Evolutionary conservation across 1,139 yeast species (phyloP).

Genomic region (Geotrichum macrosporum): DNA sequence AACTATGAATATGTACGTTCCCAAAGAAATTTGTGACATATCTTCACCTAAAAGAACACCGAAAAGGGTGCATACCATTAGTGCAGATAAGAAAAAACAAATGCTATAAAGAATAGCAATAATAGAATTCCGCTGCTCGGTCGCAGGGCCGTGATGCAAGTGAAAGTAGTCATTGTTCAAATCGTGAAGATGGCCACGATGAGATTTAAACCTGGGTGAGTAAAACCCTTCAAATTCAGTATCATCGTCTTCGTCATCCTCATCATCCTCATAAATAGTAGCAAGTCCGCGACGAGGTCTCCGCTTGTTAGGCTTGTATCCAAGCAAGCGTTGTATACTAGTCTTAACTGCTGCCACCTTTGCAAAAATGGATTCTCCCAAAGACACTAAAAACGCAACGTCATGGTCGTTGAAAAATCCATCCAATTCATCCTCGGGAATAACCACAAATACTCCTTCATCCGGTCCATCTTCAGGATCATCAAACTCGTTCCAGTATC

Average conservation of each 20-base stretch:
- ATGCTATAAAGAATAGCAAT: slow-evolving; percentile 46
- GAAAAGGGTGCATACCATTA: slow-evolving; percentile 47
- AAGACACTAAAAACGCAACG: slow-evolving; percentile 33
- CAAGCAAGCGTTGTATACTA: slow-evolving; percentile 28
- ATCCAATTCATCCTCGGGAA: slow-evolving; percentile 32
- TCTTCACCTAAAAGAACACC: slow-evolving; percentile 44
- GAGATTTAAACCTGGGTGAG: slow-evolving; percentile 29
- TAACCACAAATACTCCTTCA: slow-evolving; percentile 36
- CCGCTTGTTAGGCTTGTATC: slow-evolving; percentile 23
- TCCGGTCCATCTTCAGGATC: slow-evolving; percentile 52
- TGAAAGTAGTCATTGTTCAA: slow-evolving; percentile 12
- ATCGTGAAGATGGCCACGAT: slow-evolving; percentile 11
- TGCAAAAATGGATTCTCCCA: slow-evolving; percentile 31
- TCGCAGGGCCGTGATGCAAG: slow-evolving; percentile 3
- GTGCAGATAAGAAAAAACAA: slow-evolving; percentile 42
- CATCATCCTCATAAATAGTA: slow-evolving; percentile 21
- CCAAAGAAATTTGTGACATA: slow-evolving; percentile 29
- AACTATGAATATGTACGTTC: slow-evolving; percentile 30
- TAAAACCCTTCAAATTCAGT: slow-evolving; percentile 22
- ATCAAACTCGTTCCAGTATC: slow-evolving; percentile 74
- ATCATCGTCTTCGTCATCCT: slow-evolving; percentile 22
- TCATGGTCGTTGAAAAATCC: slow-evolving; percentile 37
- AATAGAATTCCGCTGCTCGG: slow-evolving; percentile 44
- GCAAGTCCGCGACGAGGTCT: slow-evolving; percentile 19
- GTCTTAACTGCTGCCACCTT: slow-evolving; percentile 21